phyloP scores from a whole-genome alignment of 495 filamentous ascomycete species.

The Astrothelium subdiscretum region DNA sequence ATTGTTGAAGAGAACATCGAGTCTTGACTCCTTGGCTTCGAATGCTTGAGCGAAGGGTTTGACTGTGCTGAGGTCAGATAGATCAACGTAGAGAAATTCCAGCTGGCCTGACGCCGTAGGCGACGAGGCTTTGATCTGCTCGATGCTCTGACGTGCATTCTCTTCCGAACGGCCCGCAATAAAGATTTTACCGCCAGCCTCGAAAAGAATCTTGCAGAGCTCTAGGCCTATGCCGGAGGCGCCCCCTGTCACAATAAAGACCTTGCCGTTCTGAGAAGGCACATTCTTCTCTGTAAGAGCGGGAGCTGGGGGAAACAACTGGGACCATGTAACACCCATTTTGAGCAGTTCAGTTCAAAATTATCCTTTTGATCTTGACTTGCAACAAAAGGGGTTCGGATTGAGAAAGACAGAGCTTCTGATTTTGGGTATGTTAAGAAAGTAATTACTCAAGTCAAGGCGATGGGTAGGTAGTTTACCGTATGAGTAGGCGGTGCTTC shows the following conservation, averaged over 20 bases:
- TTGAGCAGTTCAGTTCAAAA: no score
- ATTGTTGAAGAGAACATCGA: constrained; percentile 15
- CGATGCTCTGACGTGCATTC: constrained; percentile 28
- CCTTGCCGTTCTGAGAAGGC: constrained; percentile 15
- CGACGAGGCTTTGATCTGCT: constrained; percentile 14
- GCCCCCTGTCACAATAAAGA: constrained; percentile 25
- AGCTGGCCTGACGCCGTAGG: constrained; percentile 24
- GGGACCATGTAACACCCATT: background rate
- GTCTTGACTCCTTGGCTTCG: constrained; percentile 2
- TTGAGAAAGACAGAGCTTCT: no score
- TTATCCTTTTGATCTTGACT: no score
- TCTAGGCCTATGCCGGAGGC: constrained; percentile 29
- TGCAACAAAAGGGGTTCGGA: no score
- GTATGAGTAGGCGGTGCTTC: no score
- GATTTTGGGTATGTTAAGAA: no score
- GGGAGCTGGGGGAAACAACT: constrained; percentile 11
- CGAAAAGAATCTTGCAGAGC: constrained; percentile 29
- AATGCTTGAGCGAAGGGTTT: constrained; percentile 5
- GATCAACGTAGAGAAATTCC: constrained; percentile 32
- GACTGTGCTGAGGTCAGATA: constrained; percentile 7
- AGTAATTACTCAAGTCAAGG: no score
- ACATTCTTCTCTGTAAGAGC: constrained; percentile 8
- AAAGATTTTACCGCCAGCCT: constrained; percentile 39
- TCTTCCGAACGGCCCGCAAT: constrained; percentile 36
- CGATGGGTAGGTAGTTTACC: no score